Base-by-base conservation (phyloP, 2,329 filamentous ascomycete species). In the Beauveria australis region DNA sequence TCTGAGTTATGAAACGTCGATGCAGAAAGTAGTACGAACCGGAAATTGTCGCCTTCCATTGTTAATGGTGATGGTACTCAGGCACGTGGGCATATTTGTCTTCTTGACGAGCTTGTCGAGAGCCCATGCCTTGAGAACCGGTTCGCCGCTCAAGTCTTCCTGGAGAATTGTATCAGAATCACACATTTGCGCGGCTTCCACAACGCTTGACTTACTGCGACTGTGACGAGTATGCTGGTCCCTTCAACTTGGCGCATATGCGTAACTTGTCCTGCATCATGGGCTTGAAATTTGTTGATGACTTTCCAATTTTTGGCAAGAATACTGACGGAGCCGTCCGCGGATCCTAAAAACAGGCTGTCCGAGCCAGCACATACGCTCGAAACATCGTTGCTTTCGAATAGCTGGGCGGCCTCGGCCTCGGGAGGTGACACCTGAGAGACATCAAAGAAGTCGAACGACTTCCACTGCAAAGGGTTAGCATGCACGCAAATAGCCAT, bases 361-460 rank as follows among this genome's bases (percentile, higher is more conserved):
- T 93, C 89, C 59, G 91, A 92, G 44, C 93, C 93, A 33, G 92
- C 89, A 71, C 89, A 91, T 53, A 96, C 82, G 69, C 87, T 91
- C 56, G 89, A 89, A 62, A 96, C 87, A 67, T 92, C 91, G 72
- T 83, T 85, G 82, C 89, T 89, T 74, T 92, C 88, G 78, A 95
- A 89, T 71, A 92, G 82, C 70, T 86, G 82, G 67, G 86, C 85
- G 72, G 86, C 88, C 72, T 95, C 91, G 70, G 88, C 88, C 73
- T 95, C 89, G 67, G 83, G 83, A 69, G 92, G 82, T 71, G 88
- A 86, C 74, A 97, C 87, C 72, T 89, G 88, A 72, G 86, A 86
- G 74, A 96, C 91, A 77, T 97, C 91, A 84, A 99, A 97, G 87
- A 99, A 99, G 82, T 96, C 92, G 80, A 99, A 99, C 68, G 89